These are phyloP conservation scores for Aspergillus japonicus DNA, from an alignment of 2,329 filamentous ascomycete species.

Conservation along the genomic window DNA sequence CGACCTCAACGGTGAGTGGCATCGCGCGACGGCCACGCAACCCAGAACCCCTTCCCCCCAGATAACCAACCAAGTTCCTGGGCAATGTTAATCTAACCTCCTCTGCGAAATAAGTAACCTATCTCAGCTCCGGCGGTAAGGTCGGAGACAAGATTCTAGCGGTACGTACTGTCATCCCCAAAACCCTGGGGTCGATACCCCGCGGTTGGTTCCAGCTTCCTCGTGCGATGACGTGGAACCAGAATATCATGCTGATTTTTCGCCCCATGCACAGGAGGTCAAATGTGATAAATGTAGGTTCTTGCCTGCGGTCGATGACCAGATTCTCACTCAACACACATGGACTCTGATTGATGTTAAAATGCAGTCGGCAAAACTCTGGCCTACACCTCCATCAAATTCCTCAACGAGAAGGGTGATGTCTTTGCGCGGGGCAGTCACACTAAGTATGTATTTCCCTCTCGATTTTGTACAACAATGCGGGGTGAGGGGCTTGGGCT, in stretches of 20 bases:
- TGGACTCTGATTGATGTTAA: too few species aligned
- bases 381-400: slow-evolving; percentile 62
- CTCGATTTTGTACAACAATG: too few species aligned
- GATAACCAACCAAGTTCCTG: not conserved
- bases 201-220: too few species aligned
- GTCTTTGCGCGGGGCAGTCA: slow-evolving; percentile 65
- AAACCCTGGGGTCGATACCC: too few species aligned
- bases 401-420: slow-evolving; percentile 59
- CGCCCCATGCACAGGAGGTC: slow-evolving; percentile 48
- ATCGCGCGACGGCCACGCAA: too few species aligned
- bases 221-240: too few species aligned
- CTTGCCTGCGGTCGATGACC: not conserved
- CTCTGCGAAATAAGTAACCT: slow-evolving; percentile 43
- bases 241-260: slow-evolving; percentile 17
- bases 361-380: slow-evolving; percentile 62
- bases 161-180: slow-evolving; percentile 31
- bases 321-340: too few species aligned
- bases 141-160: slow-evolving; percentile 60
- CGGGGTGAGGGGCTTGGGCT: too few species aligned
- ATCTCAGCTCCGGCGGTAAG: slow-evolving; percentile 62
- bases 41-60: too few species aligned
- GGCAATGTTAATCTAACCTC: too few species aligned
- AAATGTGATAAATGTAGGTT: slow-evolving; percentile 63
- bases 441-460: slow-evolving; percentile 54
- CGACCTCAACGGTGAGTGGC: slow-evolving; percentile 56